These are phyloP conservation scores for Rugonectria rugulosa DNA, from an alignment of 2,329 filamentous ascomycete genomes.

Conservation along the genomic window DNA sequence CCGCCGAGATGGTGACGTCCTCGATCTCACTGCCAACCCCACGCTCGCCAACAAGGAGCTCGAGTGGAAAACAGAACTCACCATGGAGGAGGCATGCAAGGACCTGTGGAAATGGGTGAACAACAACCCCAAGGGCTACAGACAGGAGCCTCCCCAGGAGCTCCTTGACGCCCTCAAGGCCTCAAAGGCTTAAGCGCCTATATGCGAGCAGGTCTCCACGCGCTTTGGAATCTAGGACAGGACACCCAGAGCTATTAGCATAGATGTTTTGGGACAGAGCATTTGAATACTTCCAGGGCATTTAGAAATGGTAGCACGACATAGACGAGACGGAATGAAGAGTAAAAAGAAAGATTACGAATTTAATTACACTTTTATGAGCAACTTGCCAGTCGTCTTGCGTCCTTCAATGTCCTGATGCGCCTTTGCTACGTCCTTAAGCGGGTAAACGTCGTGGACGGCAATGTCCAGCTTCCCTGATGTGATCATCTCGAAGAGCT, in stretches of 20 bases:
- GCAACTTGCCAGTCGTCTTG: slow-evolving; percentile 83
- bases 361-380: slow-evolving; percentile 68
- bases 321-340: slow-evolving; percentile 17
- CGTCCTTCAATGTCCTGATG: slow-evolving; percentile 82
- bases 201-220: slow-evolving; percentile 28
- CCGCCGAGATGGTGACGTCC: slow-evolving; percentile 86
- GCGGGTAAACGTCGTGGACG: slow-evolving; percentile 79
- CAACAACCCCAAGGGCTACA: slow-evolving; percentile 96
- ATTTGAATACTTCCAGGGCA: slow-evolving; percentile 31
- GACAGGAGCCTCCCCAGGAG: slow-evolving; percentile 86
- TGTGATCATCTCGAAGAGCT: slow-evolving; percentile 76
- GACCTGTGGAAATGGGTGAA: slow-evolving; percentile 97
- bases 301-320: slow-evolving; percentile 30
- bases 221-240: slow-evolving; percentile 17
- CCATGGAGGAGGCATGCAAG: slow-evolving; percentile 90
- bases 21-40: slow-evolving; percentile 94
- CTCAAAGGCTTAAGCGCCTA: slow-evolving; percentile 17
- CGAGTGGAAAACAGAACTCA: slow-evolving; percentile 88
- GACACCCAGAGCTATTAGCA: slow-evolving; percentile 11
- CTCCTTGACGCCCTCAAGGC: slow-evolving; percentile 72
- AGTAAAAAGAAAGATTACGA: slow-evolving; percentile 17
- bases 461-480: slow-evolving; percentile 74
- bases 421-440: slow-evolving; percentile 75
- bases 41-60: slow-evolving; percentile 87
- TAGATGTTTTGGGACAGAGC: slow-evolving; percentile 31